phyloP scores from a whole-genome alignment of 1,139 yeast genomes.

The Debaryomyces psychrophilus region DNA sequence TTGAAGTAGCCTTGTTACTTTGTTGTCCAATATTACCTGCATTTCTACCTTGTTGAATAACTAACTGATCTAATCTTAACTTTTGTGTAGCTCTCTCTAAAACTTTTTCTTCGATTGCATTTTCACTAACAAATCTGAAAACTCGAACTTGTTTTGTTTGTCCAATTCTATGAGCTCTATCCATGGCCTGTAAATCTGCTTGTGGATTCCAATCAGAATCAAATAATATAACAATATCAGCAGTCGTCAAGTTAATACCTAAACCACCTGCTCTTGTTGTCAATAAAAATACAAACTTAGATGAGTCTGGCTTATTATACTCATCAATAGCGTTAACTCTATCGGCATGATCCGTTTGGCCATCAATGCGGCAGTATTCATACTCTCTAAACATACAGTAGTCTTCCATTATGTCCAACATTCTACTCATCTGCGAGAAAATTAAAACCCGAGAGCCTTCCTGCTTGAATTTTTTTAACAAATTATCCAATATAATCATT shows the following conservation, averaged over 20 bases:
- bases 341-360: conserved; percentile 78
- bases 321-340: conserved; percentile 77
- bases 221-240: conserved; percentile 71
- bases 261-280: conserved; percentile 90
- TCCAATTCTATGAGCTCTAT: conserved; percentile 85
- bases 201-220: conserved; percentile 91
- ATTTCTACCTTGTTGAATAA: conserved; percentile 74
- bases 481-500: conserved; percentile 69
- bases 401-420: conserved; percentile 79
- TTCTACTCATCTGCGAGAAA: conserved; percentile 81
- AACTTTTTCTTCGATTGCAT: conserved; percentile 81
- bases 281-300: conserved; percentile 68
- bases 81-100: conserved; percentile 81
- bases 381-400: conserved; percentile 70
- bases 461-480: conserved; percentile 60
- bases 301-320: conserved; percentile 69
- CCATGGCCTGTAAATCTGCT: conserved; percentile 88
- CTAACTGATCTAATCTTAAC: conserved; percentile 75
- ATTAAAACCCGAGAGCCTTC: conserved; percentile 79
- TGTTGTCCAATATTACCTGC: conserved; percentile 42
- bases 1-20: conserved; percentile 50
- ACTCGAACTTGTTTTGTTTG: conserved; percentile 82
- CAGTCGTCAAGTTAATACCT: conserved; percentile 77
- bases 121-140: conserved; percentile 74
- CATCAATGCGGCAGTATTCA: conserved; percentile 78